phyloP scores from a whole-genome alignment of 1,284 basidiomycete genomes.

The Bjerkandera adusta region DNA sequence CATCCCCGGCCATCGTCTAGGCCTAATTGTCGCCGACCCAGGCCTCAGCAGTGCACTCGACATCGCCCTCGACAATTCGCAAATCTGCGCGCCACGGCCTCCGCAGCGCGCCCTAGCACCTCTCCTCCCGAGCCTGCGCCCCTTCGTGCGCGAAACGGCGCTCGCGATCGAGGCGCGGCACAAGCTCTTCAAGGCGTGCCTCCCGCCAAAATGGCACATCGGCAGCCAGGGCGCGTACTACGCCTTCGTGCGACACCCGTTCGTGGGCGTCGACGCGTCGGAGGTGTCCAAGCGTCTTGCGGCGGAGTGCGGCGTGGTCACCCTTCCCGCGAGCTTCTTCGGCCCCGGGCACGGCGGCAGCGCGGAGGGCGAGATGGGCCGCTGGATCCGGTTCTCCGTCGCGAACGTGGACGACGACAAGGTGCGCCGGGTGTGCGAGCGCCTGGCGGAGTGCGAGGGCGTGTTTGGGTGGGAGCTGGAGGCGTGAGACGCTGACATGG shows the following conservation, averaged over 20 bases:
- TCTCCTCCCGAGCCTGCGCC: conserved; percentile 50
- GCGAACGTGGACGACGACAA: conserved; percentile 76
- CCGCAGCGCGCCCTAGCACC: conserved; percentile 67
- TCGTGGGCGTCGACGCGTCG: conserved; percentile 42
- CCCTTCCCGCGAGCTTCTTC: conserved; percentile 74
- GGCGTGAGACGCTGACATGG: too few species aligned
- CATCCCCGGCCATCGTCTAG: conserved; percentile 84
- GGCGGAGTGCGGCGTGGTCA: conserved; percentile 60
- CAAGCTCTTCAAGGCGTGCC: conserved; percentile 48
- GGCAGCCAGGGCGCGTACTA: conserved; percentile 72
- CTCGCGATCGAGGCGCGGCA: conserved; percentile 56
- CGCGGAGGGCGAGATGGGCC: conserved; percentile 38
- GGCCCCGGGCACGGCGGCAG: conserved; percentile 30
- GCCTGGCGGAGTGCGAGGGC: conserved; percentile 42
- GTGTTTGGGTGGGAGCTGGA: conserved; percentile 29
- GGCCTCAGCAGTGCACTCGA: conserved; percentile 54
- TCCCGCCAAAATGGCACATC: conserved; percentile 57
- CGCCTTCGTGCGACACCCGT: conserved; percentile 77
- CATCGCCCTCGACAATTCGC: conserved; percentile 77
- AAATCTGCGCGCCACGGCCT: conserved; percentile 76
- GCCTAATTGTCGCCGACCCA: conserved; percentile 69
- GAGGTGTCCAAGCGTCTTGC: conserved; percentile 64
- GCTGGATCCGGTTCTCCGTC: conserved; percentile 78
- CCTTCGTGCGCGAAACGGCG: conserved; percentile 52
- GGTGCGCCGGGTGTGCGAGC: conserved; percentile 54